These are phyloP conservation scores for Dictyostelium intermedium DNA, from an alignment of 78 protist species.

Conservation along the genomic window DNA sequence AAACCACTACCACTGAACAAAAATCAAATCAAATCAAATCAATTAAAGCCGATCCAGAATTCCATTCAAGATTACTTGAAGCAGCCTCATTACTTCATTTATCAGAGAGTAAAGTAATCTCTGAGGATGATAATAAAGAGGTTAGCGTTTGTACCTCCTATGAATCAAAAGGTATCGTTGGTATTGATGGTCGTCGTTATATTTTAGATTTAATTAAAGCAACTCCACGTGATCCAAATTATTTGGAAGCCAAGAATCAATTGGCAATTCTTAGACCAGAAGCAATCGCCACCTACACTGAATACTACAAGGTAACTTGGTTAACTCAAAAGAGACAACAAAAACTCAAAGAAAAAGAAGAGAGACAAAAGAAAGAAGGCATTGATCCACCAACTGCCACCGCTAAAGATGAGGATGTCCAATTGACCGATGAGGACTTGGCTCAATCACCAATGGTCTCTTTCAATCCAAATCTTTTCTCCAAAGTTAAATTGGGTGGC, in stretches of 20 bases:
- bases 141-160: slow-evolving; percentile 36
- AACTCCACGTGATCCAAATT: slow-evolving; percentile 87
- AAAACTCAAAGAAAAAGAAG: background rate
- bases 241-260: slow-evolving; percentile 10
- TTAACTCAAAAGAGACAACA: background rate
- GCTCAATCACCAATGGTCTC: slow-evolving; percentile 6
- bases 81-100: slow-evolving; percentile 33
- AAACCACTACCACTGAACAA: background rate
- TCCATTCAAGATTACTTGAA: slow-evolving; percentile 10
- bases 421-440: background rate
- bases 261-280: slow-evolving; percentile 79
- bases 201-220: slow-evolving; percentile 76
- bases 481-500: background rate
- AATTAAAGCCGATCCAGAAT: slow-evolving; percentile 42
- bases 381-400: background rate
- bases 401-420: background rate
- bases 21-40: background rate
- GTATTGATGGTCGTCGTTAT: slow-evolving; percentile 82
- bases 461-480: slow-evolving; percentile 78
- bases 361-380: background rate
- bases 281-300: slow-evolving; percentile 58
- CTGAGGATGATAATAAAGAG: background rate
- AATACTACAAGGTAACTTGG: slow-evolving; percentile 28
- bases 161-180: slow-evolving; percentile 78
- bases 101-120: slow-evolving; percentile 18